phyloP scores from a whole-genome alignment of 1,284 basidiomycete genomes.

The Naganishia albida region DNA sequence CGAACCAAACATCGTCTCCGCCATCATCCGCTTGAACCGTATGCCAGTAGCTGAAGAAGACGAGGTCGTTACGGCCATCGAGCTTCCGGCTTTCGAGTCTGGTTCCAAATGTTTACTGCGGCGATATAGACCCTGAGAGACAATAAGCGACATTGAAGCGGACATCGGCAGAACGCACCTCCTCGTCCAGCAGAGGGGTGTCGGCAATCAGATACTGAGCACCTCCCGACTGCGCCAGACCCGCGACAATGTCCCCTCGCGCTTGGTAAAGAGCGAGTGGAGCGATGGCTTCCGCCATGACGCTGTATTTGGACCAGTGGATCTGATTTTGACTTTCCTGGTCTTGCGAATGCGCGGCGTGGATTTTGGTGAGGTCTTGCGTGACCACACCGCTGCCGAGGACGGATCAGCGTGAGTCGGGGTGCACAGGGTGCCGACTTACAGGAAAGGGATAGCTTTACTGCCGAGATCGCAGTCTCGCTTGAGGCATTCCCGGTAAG shows the following conservation, averaged over 20 bases:
- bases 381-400: constrained; percentile 33
- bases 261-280: constrained; percentile 33
- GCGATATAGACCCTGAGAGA: constrained; percentile 24
- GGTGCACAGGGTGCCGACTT: constrained; percentile 30
- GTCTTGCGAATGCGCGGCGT: constrained; percentile 26
- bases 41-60: constrained; percentile 2
- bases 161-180: constrained; percentile 18
- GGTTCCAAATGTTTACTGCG: constrained; percentile 33
- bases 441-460: constrained; percentile 51
- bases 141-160: not conserved
- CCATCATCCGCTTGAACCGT: constrained; percentile 24
- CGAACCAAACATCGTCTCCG: constrained; percentile 19
- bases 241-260: constrained; percentile 27
- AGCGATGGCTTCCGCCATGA: constrained; percentile 32
- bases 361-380: constrained; percentile 33
- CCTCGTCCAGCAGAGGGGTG: constrained; percentile 32
- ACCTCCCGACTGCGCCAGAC: constrained; percentile 15
- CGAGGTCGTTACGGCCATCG: not conserved
- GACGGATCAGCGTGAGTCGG: not conserved
- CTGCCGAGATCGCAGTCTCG: constrained; percentile 46
- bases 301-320: constrained; percentile 33
- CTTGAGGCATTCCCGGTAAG: constrained; percentile 46
- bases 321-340: constrained; percentile 27
- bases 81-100: constrained; percentile 1
- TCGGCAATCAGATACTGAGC: constrained; percentile 28